phyloP scores from a whole-genome alignment of 805 yeast species.

The Lachancea kluyveri region DNA sequence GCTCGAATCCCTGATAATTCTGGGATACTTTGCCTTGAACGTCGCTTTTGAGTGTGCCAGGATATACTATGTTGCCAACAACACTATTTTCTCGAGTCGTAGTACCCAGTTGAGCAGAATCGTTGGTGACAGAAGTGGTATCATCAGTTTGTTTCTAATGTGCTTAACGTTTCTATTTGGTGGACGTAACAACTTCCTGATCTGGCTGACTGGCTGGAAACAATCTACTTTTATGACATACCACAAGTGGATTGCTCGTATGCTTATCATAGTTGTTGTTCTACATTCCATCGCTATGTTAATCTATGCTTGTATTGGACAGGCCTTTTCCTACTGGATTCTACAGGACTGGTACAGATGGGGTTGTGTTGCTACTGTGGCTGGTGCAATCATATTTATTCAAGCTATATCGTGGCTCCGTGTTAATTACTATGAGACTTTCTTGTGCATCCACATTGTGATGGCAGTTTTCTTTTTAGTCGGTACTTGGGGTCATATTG shows the following conservation, averaged over 20 bases:
- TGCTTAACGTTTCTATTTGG: slow-evolving; percentile 58
- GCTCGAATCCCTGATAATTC: slow-evolving; percentile 16
- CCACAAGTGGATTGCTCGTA: slow-evolving; percentile 61
- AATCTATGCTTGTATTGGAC: slow-evolving; percentile 33
- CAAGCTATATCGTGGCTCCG: slow-evolving; percentile 43
- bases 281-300: slow-evolving; percentile 55
- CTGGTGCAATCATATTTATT: slow-evolving; percentile 38
- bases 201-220: slow-evolving; percentile 56
- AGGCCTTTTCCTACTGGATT: slow-evolving; percentile 38
- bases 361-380: slow-evolving; percentile 24
- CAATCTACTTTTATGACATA: slow-evolving; percentile 53
- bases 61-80: slow-evolving; percentile 11
- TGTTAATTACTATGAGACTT: slow-evolving; percentile 41
- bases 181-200: slow-evolving; percentile 64
- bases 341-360: slow-evolving; percentile 38
- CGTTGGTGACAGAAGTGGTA: slow-evolving; percentile 49
- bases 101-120: slow-evolving; percentile 14
- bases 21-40: slow-evolving; percentile 10
- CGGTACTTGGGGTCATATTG: slow-evolving; percentile 43
- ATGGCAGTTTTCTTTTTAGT: slow-evolving; percentile 39
- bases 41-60: slow-evolving; percentile 15
- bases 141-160: slow-evolving; percentile 41
- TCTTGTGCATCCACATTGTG: slow-evolving; percentile 38
- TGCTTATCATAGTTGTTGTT: slow-evolving; percentile 39
- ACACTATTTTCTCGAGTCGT: slow-evolving; percentile 9